Evolutionary conservation across 495 filamentous ascomycete genomes (phyloP).

Genomic region (Neurospora sublineolata): DNA sequence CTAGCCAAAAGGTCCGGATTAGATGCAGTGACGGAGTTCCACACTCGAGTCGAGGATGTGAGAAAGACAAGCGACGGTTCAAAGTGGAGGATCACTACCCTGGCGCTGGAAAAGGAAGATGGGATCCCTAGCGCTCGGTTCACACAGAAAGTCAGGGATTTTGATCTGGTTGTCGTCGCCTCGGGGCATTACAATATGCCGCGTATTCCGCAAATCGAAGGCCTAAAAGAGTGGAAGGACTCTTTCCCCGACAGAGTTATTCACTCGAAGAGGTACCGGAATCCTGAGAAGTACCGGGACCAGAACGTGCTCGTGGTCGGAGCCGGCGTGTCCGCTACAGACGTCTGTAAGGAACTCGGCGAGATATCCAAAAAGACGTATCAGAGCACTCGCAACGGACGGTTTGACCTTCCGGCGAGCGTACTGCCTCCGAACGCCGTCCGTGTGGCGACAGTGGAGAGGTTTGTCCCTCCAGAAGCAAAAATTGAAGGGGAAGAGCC

Average conservation of each 20-base stretch:
- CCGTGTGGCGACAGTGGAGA: conserved; percentile 39
- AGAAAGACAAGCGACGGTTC: conserved; percentile 27
- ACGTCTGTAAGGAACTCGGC: conserved; percentile 48
- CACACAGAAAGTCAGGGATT: conserved; percentile 23
- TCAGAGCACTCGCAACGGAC: conserved; percentile 47
- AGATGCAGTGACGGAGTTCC: conserved; percentile 37
- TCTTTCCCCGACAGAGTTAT: conserved; percentile 39
- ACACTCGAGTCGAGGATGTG: conserved; percentile 46
- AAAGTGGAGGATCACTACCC: conserved; percentile 41
- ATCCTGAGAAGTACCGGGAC: conserved; percentile 29
- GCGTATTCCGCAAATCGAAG: conserved; percentile 43
- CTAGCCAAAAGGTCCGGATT: conserved; percentile 40
- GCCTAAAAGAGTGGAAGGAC: conserved; percentile 41
- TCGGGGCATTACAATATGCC: conserved; percentile 50
- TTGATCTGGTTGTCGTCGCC: conserved; percentile 47
- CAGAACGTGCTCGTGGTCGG: conserved; percentile 51
- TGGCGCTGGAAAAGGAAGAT: conserved; percentile 22
- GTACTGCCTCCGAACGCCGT: conserved; percentile 36
- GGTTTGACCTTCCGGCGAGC: conserved; percentile 41
- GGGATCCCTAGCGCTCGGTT: neutral
- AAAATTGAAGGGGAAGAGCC: conserved; percentile 3
- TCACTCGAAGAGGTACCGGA: conserved; percentile 53
- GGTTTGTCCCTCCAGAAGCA: conserved; percentile 15
- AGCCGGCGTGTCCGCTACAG: conserved; percentile 47
- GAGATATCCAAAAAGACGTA: conserved; percentile 39